Base-by-base conservation (phyloP, 116 monocot species). In the Iris pallida region DNA sequence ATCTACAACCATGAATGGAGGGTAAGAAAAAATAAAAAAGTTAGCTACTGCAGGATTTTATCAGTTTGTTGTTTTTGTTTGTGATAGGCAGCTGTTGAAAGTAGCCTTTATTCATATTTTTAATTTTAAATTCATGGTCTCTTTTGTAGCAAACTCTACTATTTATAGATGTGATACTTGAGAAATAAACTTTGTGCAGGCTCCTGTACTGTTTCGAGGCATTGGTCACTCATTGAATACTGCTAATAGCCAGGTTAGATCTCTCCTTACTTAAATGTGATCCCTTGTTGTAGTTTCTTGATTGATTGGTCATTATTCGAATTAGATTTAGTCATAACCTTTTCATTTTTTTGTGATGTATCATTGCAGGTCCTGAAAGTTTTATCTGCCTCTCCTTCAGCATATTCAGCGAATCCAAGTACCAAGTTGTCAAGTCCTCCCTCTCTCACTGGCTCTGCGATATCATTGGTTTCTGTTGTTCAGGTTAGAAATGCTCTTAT, bases 361-460 rank as follows among this genome's bases (percentile, higher is more conserved):
- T 48, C 47, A 48, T 48, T 48, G 12, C 66, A 91, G 91, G 85
- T 76, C 16, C 53, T 91, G 61, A 80, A 88, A 76, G 88, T 85
- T 64, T 82, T 91, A 8, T 80, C 91, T 68, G 81, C 91, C 12
- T 91, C 88, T 42, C 79, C 91, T 42, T 85, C 88, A 57, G 85
- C 88, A 73, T 91, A 88, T 76, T 91, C 85, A 19, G 85, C 85
- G 46, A 91, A 88, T 51, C 91, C 91, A 61, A 85, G 74, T 15
- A 65, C 74, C 49, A 82, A 78, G 65, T 54, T 88, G 13, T 76
- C 88, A 56, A 76, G 75, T 47, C 71, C 88, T 66, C 88, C 91
- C 15, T 65, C 80, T 76, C 91, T 91, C 60, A 85, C 83, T 55
- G 88, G 91, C 65, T 70, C 79, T 45, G 53, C 80, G 44, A 88